These are phyloP conservation scores for Boletus sensibilis DNA, from an alignment of 768 basidiomycete genomes.

Conservation along the genomic window DNA sequence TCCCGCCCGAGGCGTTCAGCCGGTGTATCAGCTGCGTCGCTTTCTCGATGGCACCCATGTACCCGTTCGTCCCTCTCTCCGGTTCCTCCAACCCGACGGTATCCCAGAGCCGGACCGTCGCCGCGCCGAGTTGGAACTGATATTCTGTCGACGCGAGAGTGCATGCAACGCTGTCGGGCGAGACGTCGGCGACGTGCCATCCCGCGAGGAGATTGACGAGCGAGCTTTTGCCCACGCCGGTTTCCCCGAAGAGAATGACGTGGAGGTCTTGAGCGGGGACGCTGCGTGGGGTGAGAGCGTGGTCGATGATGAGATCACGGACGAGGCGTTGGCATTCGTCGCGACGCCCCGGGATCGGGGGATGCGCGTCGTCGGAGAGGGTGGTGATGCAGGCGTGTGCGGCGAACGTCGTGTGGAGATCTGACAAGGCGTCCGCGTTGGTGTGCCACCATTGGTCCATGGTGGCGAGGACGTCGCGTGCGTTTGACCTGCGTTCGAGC, in stretches of 20 bases:
- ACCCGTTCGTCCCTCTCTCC: conserved; percentile 11
- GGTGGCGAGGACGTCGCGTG: conserved; percentile 5
- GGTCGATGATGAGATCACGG: conserved; percentile 24
- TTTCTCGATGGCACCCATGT: conserved; percentile 28
- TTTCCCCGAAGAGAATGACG: conserved; percentile 42
- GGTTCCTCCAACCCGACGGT: conserved; percentile 34
- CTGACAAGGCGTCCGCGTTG: conserved; percentile 12
- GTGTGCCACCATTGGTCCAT: conserved; percentile 26
- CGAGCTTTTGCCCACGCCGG: conserved; percentile 36
- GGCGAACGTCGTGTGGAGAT: conserved; percentile 10
- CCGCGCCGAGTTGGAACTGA: conserved; percentile 24
- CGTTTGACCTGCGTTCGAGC: conserved; percentile 13
- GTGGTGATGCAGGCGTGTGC: conserved; percentile 27
- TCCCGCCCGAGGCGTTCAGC: conserved; percentile 27
- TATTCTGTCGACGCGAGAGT: conserved; percentile 30
- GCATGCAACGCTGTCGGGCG: conserved; percentile 32
- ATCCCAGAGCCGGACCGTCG: conserved; percentile 30
- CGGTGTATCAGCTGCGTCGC: conserved; percentile 32
- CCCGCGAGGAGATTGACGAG: conserved; percentile 39
- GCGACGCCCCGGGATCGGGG: conserved; percentile 17
- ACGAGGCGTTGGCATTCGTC: conserved; percentile 24
- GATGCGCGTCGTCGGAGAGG: conserved; percentile 19
- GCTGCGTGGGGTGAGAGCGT: conserved; percentile 23
- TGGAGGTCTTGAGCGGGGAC: conserved; percentile 23
- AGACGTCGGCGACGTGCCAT: conserved; percentile 27